A percentile compares a stretch with the other conserved stretches of the same genome.
These are phyloP conservation scores for Coccinonectria pachysandricola DNA, from an alignment of 2,329 filamentous ascomycete genomes.

Conservation along the genomic window DNA sequence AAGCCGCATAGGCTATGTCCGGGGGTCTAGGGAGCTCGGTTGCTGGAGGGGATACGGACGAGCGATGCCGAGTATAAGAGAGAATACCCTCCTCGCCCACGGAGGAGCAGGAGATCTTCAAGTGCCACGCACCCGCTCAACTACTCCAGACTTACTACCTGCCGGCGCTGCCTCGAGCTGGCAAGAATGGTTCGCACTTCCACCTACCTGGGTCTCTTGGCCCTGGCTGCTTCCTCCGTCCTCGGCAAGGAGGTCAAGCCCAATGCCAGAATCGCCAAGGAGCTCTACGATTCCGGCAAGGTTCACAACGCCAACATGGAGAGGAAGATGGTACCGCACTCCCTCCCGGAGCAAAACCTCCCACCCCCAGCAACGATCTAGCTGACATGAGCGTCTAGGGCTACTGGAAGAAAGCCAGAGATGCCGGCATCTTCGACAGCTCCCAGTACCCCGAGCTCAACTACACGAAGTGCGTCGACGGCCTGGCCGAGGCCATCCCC, in stretches of 20 bases:
- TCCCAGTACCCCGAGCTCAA: conserved; percentile 27
- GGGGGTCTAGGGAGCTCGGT: too few relatives aligned
- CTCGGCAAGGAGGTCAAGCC: conserved; percentile 12
- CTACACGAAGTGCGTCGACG: conserved; percentile 30
- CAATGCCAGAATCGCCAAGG: conserved; percentile 5
- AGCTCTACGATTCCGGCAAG: conserved; percentile 11
- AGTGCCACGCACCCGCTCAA: too few relatives aligned
- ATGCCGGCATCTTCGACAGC: conserved; percentile 24
- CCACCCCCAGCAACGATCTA: too few relatives aligned
- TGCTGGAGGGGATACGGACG: too few relatives aligned
- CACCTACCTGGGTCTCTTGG: conserved; percentile 7
- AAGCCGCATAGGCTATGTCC: too few relatives aligned
- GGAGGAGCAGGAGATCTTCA: too few relatives aligned
- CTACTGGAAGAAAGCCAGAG: conserved; percentile 13
- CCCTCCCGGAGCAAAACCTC: too few relatives aligned
- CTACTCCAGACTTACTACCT: too few relatives aligned
- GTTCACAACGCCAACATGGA: conserved; percentile 13
- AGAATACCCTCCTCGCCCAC: too few relatives aligned
- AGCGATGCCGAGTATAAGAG: too few relatives aligned
- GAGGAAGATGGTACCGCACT: conserved; percentile 3
- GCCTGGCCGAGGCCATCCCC: conserved; percentile 32
- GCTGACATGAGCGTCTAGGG: too few relatives aligned
- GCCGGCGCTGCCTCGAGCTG: too few relatives aligned
- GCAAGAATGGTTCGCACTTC: conserved; percentile 15
- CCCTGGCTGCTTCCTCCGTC: conserved; percentile 4